Evolutionary conservation across 106 monocot species (phyloP).

Genomic region (Dendrobium huoshanense): DNA sequence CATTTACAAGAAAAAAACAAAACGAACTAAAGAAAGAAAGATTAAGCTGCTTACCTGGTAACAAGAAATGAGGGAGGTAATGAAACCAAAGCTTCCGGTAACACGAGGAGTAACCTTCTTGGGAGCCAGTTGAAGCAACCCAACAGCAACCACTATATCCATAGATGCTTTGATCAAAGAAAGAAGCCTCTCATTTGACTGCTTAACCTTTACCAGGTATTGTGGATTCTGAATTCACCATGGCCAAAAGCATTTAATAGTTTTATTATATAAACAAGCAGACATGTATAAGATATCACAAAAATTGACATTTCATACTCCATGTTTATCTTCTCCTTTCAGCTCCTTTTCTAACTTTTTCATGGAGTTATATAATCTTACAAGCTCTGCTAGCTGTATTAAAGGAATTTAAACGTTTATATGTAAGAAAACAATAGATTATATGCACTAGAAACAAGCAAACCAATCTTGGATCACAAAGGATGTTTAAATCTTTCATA

Average conservation of each 20-base stretch:
- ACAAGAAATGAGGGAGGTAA: constrained; percentile 80
- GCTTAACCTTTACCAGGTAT: constrained; percentile 52
- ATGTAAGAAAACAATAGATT: background rate
- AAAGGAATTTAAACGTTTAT: background rate
- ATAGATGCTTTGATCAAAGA: constrained; percentile 70
- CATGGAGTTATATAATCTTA: constrained; percentile 56
- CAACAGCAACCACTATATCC: constrained; percentile 80
- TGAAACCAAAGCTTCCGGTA: constrained; percentile 72
- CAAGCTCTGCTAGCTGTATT: constrained; percentile 59
- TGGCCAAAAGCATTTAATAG: background rate
- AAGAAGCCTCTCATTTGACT: constrained; percentile 71
- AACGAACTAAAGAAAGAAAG: background rate
- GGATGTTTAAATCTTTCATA: constrained; percentile 20
- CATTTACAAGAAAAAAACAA: background rate
- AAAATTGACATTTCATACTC: constrained; percentile 24
- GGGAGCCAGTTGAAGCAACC: constrained; percentile 81
- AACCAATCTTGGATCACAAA: background rate
- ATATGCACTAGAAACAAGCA: background rate
- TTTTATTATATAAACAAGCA: background rate
- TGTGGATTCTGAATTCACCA: constrained; percentile 47
- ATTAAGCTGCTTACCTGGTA: constrained; percentile 62
- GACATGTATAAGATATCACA: background rate
- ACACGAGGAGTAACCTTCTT: constrained; percentile 88
- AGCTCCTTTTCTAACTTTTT: constrained; percentile 85
- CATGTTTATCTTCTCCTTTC: constrained; percentile 43